Conservation (phyloP, 1,139 yeast genomes). For the Yamadazyma jaroonii region DNA sequence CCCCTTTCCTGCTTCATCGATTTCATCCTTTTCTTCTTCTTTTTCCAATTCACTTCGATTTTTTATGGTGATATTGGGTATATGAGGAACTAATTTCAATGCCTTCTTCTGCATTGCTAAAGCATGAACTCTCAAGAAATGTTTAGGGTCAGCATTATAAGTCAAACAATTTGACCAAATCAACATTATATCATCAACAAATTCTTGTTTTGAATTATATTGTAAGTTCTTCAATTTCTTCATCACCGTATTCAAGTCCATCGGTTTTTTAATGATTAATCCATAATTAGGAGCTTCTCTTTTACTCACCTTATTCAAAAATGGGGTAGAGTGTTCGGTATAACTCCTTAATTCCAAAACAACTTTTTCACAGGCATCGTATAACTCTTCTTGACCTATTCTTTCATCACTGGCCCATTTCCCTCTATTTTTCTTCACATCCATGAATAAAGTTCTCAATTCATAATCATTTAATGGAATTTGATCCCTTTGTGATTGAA, state of each 20-base stretch:
- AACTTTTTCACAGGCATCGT: conserved; percentile 96
- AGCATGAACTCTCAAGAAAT: conserved; percentile 88
- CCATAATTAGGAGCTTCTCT: conserved; percentile 98
- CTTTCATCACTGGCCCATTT: conserved; percentile 96
- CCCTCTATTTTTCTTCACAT: conserved; percentile 90
- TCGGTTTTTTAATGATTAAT: conserved; percentile 83
- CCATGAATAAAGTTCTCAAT: conserved; percentile 79
- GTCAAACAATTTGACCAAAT: conserved; percentile 95
- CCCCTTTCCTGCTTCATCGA: conserved; percentile 35
- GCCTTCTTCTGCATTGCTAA: conserved; percentile 94
- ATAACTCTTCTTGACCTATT: conserved; percentile 95
- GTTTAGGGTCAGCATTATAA: conserved; percentile 94
- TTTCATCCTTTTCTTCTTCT: conserved; percentile 50
- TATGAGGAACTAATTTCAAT: conserved; percentile 67
- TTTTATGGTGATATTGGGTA: conserved; percentile 82
- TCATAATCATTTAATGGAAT: conserved; percentile 81
- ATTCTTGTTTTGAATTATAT: conserved; percentile 79
- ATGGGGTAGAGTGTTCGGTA: conserved; percentile 96
- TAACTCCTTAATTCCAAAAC: conserved; percentile 85
- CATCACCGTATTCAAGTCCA: conserved; percentile 95
- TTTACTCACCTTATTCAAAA: conserved; percentile 89
- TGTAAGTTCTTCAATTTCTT: conserved; percentile 81
- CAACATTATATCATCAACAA: conserved; percentile 89
- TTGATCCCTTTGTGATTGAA: conserved; percentile 75
- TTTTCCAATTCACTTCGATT: conserved; percentile 84